phyloP scores from a whole-genome alignment of 2,329 filamentous ascomycete species.

The Didymella sp. region DNA sequence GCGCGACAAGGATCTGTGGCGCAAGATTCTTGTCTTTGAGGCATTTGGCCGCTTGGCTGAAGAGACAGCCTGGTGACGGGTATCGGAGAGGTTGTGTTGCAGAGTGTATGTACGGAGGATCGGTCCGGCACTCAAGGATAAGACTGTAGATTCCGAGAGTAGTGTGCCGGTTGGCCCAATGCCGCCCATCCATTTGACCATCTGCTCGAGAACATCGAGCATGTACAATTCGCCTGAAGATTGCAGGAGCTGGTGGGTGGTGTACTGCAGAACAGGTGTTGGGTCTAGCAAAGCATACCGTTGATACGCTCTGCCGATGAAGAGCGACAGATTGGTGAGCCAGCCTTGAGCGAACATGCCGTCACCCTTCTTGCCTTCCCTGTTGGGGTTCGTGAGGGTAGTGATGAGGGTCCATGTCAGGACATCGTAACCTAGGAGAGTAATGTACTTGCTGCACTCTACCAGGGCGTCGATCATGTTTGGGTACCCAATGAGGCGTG shows the following conservation, averaged over 20 bases:
- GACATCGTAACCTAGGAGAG: constrained; percentile 89
- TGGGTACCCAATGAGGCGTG: constrained; percentile 90
- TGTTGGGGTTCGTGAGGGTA: constrained; percentile 64
- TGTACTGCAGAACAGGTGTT: constrained; percentile 85
- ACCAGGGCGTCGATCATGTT: constrained; percentile 96
- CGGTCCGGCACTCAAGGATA: constrained; percentile 87
- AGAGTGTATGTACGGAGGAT: constrained; percentile 81
- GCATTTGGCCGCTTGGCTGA: constrained; percentile 78
- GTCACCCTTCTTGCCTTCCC: constrained; percentile 67
- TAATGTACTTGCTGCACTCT: constrained; percentile 93
- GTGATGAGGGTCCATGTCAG: constrained; percentile 91
- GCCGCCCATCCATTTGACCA: constrained; percentile 92
- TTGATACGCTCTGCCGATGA: constrained; percentile 88
- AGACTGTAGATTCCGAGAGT: constrained; percentile 86
- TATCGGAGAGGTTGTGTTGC: constrained; percentile 76
- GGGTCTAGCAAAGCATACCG: constrained; percentile 85
- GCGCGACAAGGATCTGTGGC: constrained; percentile 82
- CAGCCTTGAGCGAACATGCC: constrained; percentile 85
- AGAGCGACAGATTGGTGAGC: constrained; percentile 88
- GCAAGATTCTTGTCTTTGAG: constrained; percentile 80
- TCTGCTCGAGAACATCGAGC: constrained; percentile 86
- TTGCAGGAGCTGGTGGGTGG: constrained; percentile 79
- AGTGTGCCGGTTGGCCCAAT: constrained; percentile 87
- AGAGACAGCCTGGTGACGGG: constrained; percentile 74
- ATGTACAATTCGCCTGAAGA: constrained; percentile 83